Conservation (phyloP, 257 asterid genomes). For the Fraxinus americana region DNA sequence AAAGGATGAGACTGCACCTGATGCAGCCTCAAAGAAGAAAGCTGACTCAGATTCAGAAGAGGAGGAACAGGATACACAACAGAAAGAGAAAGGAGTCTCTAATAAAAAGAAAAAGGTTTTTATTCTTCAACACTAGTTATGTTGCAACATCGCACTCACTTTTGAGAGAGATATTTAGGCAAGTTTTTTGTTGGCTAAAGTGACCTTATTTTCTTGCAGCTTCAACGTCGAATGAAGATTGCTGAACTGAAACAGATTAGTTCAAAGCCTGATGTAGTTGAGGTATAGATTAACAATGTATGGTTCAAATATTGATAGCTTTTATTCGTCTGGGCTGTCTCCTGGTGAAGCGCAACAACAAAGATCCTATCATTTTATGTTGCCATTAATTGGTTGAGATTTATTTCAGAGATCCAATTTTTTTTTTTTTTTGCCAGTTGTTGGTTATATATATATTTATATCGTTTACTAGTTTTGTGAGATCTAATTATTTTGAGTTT, state of each 20-base stretch:
- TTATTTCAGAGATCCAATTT: background rate
- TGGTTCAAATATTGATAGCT: background rate
- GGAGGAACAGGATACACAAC: conserved; percentile 73
- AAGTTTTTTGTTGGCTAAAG: conserved; percentile 19
- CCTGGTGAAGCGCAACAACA: background rate
- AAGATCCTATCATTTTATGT: background rate
- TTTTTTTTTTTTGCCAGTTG: background rate
- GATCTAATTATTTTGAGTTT: background rate
- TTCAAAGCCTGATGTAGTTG: conserved; percentile 91
- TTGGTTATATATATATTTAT: background rate
- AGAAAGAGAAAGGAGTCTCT: conserved; percentile 78
- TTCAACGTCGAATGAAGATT: conserved; percentile 91
- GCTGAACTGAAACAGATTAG: conserved; percentile 84
- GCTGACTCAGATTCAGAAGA: conserved; percentile 82
- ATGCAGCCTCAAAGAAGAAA: conserved; percentile 64
- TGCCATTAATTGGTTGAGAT: background rate
- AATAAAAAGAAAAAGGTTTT: conserved; percentile 94
- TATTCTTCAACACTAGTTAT: conserved; percentile 7
- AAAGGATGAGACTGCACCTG: conserved; percentile 60
- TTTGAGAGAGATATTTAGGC: background rate
- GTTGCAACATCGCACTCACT: background rate
- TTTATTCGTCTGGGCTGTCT: background rate
- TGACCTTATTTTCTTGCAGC: conserved; percentile 43
- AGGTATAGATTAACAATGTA: conserved; percentile 48
- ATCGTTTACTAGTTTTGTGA: background rate